A percentile compares a stretch with the other conserved stretches of the same genome.
These are phyloP conservation scores for Trypanosomatidae sp. DNA, from an alignment of 208 protist genomes.

Conservation along the genomic window DNA sequence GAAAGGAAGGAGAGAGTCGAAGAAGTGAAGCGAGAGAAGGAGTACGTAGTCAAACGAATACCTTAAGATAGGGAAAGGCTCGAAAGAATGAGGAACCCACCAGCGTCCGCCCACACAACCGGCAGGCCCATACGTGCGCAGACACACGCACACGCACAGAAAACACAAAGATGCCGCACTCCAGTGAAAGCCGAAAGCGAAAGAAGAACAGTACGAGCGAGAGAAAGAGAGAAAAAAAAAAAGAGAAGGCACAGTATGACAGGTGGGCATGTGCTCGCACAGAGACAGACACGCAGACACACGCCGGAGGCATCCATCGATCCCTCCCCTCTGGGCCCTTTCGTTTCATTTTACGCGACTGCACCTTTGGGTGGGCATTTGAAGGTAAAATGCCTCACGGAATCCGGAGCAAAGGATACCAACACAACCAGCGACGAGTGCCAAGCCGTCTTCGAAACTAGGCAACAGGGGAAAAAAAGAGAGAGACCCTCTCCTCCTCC, in stretches of 20 bases:
- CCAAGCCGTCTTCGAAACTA: not conserved
- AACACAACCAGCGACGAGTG: not conserved
- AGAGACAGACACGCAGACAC: not conserved
- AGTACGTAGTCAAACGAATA: not conserved
- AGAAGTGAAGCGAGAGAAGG: not conserved
- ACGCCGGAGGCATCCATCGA: not conserved
- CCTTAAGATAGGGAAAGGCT: not conserved
- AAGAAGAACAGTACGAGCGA: not conserved
- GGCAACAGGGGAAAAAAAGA: not conserved
- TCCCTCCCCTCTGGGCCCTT: not conserved
- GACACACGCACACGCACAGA: too few species aligned
- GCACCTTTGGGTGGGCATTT: not conserved
- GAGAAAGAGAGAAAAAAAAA: not conserved
- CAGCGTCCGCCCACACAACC: too few species aligned
- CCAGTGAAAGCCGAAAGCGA: not conserved
- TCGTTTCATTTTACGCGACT: not conserved
- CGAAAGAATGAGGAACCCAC: too few species aligned
- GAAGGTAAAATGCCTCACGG: not conserved
- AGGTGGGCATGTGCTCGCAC: not conserved
- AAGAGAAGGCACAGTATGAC: not conserved
- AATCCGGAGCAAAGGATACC: not conserved
- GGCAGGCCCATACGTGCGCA: slow-evolving; percentile 10
- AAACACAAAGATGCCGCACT: too few species aligned
- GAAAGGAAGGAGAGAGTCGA: not conserved
- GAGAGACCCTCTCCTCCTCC: not conserved